Evolutionary conservation across 345 rosid genomes (phyloP).

Genomic region (Hibiscus syriacus): DNA sequence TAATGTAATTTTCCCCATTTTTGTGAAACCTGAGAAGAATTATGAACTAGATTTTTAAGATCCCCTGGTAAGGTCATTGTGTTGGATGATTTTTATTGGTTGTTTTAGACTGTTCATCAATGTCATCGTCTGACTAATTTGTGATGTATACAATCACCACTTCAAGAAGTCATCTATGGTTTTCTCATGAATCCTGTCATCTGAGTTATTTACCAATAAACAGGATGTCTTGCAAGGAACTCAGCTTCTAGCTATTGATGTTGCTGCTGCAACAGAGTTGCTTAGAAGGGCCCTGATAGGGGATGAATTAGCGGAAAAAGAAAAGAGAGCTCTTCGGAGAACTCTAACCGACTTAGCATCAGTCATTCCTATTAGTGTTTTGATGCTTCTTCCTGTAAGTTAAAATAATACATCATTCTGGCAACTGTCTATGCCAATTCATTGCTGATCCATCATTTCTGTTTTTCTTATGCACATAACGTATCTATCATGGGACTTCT

Average conservation of each 20-base stretch:
- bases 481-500: neutral
- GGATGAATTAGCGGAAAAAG: conserved; percentile 83
- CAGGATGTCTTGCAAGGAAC: conserved; percentile 99
- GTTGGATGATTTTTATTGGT: neutral
- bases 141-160: neutral
- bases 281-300: conserved; percentile 67
- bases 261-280: conserved; percentile 72
- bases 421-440: neutral
- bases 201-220: conserved; percentile 14
- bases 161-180: neutral
- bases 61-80: too few relatives aligned
- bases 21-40: neutral
- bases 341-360: conserved; percentile 90
- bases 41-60: neutral
- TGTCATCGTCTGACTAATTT: neutral
- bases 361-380: conserved; percentile 80
- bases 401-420: neutral
- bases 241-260: conserved; percentile 90
- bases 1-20: neutral
- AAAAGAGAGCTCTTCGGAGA: conserved; percentile 70
- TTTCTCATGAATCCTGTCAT: neutral
- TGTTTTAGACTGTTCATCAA: neutral
- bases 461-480: neutral
- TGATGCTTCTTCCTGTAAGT: conserved; percentile 98
- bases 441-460: neutral